phyloP scores from a whole-genome alignment of 1,139 yeast species.

The Pichia sp. region DNA sequence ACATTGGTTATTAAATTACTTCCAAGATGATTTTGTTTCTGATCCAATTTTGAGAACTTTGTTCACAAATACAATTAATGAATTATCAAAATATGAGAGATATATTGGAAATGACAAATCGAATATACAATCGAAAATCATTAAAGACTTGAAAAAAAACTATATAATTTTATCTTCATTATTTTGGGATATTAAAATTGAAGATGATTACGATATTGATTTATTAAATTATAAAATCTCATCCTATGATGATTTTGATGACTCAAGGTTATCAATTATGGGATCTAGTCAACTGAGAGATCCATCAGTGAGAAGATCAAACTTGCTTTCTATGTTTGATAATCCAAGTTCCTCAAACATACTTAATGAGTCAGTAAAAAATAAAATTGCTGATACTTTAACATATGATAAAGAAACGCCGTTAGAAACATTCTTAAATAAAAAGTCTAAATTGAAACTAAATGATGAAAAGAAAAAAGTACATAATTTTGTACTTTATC shows the following conservation, averaged over 20 bases:
- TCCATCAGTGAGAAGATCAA: constrained; percentile 49
- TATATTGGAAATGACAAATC: constrained; percentile 19
- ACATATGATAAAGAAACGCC: constrained; percentile 5
- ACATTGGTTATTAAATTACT: constrained; percentile 82
- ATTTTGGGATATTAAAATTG: constrained; percentile 40
- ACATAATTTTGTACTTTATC: constrained; percentile 24
- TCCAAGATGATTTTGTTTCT: constrained; percentile 58
- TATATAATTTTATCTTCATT: constrained; percentile 32
- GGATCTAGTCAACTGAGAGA: constrained; percentile 38
- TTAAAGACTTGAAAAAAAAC: constrained; percentile 38
- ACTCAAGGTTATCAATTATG: constrained; percentile 26
- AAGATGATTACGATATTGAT: constrained; percentile 33
- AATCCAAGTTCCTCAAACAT: constrained; percentile 29
- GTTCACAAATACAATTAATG: constrained; percentile 47
- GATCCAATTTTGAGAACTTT: constrained; percentile 40
- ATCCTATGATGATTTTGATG: constrained; percentile 25
- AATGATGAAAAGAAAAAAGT: background rate
- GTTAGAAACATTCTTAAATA: constrained; percentile 1
- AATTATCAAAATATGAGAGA: constrained; percentile 26
- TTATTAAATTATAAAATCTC: constrained; percentile 20
- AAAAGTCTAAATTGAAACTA: background rate
- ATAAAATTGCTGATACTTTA: background rate
- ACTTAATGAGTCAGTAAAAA: constrained; percentile 19
- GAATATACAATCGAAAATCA: constrained; percentile 37
- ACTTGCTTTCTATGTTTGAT: constrained; percentile 49